Evolutionary conservation across 495 filamentous ascomycete genomes (phyloP).

Genomic region (Pyronema omphalodes): DNA sequence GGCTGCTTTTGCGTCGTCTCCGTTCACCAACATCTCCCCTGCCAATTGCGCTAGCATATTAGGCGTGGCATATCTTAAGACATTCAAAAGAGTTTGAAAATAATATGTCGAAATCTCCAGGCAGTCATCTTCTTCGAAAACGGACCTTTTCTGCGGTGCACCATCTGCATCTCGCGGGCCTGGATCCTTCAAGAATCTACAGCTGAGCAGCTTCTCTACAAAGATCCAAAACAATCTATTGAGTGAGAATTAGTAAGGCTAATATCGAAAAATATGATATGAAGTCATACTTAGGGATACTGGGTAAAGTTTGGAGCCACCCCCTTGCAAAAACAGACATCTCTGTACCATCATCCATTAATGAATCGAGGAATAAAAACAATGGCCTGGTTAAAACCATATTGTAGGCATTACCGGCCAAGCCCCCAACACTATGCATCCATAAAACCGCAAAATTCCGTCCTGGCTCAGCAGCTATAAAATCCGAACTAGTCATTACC

Average conservation of each 20-base stretch:
- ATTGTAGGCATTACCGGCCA: conserved; percentile 40
- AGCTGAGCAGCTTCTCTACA: conserved; percentile 34
- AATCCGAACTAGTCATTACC: conserved; percentile 38
- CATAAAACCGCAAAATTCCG: conserved; percentile 55
- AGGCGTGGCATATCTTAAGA: conserved; percentile 44
- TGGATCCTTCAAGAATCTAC: conserved; percentile 32
- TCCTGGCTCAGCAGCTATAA: conserved; percentile 37
- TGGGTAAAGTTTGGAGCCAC: conserved; percentile 56
- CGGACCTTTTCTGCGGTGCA: conserved; percentile 14
- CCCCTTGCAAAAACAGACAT: conserved; percentile 54
- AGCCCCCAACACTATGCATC: conserved; percentile 59
- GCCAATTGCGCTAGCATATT: conserved; percentile 44
- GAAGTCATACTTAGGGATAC: neutral
- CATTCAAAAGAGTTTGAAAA: conserved; percentile 51
- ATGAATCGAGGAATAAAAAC: conserved; percentile 63
- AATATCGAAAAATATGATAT: neutral
- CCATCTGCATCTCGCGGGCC: conserved; percentile 20
- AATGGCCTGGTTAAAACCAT: conserved; percentile 66
- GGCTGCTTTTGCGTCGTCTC: conserved; percentile 11
- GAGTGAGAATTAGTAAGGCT: neutral
- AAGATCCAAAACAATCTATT: conserved; percentile 38
- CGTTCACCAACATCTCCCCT: conserved; percentile 19
- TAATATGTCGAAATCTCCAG: conserved; percentile 63
- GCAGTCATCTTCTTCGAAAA: conserved; percentile 37
- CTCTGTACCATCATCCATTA: conserved; percentile 54